Evolutionary conservation across 78 protist species (phyloP).

Genomic region (Dictyostelium firmibasis): DNA sequence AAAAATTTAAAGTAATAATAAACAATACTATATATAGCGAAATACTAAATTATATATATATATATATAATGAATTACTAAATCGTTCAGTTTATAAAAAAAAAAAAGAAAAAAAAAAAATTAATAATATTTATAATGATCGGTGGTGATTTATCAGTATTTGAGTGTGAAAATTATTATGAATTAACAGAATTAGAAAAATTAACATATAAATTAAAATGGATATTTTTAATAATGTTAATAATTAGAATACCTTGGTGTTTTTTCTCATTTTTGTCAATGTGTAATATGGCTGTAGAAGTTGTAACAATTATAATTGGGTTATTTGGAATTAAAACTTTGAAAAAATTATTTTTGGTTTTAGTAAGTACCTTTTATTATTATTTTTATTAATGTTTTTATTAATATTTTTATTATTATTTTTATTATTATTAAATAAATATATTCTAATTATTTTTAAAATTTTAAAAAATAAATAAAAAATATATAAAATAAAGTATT

Average conservation of each 20-base stretch:
- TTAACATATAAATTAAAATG: not conserved
- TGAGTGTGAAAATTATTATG: not conserved
- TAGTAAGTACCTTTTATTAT: not conserved
- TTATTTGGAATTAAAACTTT: not conserved
- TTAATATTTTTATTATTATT: not conserved
- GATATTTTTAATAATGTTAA: not conserved
- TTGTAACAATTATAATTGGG: constrained; percentile 12
- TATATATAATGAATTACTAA: not conserved
- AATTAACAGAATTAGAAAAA: not conserved
- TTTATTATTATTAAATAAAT: not conserved
- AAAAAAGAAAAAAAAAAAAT: not conserved
- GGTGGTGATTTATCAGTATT: not conserved
- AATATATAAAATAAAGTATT: constrained; percentile 46
- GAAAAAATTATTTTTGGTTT: constrained; percentile 3
- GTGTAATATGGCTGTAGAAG: not conserved
- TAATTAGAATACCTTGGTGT: not conserved
- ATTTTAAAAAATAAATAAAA: too few species aligned
- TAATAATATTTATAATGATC: not conserved
- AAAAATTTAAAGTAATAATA: not conserved
- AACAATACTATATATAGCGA: not conserved
- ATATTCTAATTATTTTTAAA: not conserved
- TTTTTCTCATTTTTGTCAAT: constrained; percentile 15
- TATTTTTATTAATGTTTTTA: too few species aligned
- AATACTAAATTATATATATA: too few species aligned
- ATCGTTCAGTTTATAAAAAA: not conserved